Percentiles rank a stretch among this genome's conserved stretches.
phyloP scores from a whole-genome alignment of 805 yeast genomes.

The Schwanniomyces vanrijiae region DNA sequence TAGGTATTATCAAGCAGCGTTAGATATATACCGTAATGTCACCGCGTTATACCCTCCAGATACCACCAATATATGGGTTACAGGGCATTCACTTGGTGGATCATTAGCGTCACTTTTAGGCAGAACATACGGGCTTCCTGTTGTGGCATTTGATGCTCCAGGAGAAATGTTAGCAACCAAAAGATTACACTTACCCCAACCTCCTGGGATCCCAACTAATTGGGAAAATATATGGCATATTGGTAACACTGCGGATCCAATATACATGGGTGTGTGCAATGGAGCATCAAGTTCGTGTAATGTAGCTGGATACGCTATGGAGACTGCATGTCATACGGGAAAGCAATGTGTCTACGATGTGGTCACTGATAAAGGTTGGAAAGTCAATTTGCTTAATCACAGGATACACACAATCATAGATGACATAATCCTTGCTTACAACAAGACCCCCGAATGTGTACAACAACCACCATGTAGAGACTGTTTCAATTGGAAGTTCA shows the following conservation, averaged over 20 bases:
- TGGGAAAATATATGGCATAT: conserved; percentile 90
- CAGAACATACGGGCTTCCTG: conserved; percentile 87
- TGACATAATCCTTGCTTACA: conserved; percentile 68
- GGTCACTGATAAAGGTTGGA: conserved; percentile 89
- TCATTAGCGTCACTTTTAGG: conserved; percentile 79
- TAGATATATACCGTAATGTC: conserved; percentile 77
- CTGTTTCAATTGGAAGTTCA: conserved; percentile 85
- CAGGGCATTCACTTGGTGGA: conserved; percentile 96
- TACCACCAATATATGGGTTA: conserved; percentile 74
- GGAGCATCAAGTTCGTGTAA: conserved; percentile 91
- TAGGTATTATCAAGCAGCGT: conserved; percentile 75
- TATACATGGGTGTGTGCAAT: conserved; percentile 93
- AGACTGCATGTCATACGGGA: conserved; percentile 92
- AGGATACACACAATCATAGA: conserved; percentile 89
- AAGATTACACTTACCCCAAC: conserved; percentile 85
- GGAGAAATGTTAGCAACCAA: conserved; percentile 84
- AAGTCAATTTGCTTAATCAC: conserved; percentile 82
- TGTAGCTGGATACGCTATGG: conserved; percentile 96
- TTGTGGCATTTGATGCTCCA: conserved; percentile 89
- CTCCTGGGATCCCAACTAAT: conserved; percentile 82
- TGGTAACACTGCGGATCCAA: conserved; percentile 97
- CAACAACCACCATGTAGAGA: conserved; percentile 84
- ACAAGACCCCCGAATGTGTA: conserved; percentile 72
- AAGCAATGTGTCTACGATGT: conserved; percentile 84
- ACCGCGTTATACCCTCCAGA: conserved; percentile 60